Percentiles rank a stretch among this genome's conserved stretches.
These are phyloP conservation scores for Chlorophyllum brunneum DNA, from an alignment of 768 basidiomycete genomes.

Conservation along the genomic window DNA sequence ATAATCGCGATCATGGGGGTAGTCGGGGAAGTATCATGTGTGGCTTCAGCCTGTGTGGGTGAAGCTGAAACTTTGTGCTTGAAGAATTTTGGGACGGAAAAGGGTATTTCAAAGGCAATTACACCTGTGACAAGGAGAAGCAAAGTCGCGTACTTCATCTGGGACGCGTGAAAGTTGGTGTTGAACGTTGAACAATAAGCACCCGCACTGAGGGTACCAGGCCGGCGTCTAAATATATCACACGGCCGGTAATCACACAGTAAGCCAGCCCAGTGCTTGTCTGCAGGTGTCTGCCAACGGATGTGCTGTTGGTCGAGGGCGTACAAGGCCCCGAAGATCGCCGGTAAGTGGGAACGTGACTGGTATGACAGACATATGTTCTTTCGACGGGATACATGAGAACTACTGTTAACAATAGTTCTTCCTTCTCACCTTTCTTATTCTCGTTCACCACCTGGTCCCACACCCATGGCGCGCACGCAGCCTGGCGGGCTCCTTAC, in stretches of 20 bases:
- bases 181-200: neutral
- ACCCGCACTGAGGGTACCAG: neutral
- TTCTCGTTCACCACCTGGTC: neutral
- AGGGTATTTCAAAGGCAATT: slow-evolving; percentile 47
- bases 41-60: slow-evolving; percentile 14
- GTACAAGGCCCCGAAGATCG: no score
- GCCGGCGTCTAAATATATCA: neutral
- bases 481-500: neutral
- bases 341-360: no score
- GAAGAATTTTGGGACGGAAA: slow-evolving; percentile 51
- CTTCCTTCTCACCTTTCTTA: neutral
- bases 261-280: no score
- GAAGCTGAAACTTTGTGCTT: slow-evolving; percentile 26
- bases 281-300: no score
- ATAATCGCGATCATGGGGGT: slow-evolving; percentile 75
- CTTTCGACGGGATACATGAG: slow-evolving; percentile 3
- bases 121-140: slow-evolving; percentile 29
- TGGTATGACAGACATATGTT: no score
- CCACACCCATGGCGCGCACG: neutral
- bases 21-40: slow-evolving; percentile 1
- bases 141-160: slow-evolving; percentile 20
- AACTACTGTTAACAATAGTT: neutral
- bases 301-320: no score
- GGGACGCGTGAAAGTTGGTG: neutral
- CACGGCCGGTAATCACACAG: no score